Evolutionary conservation across 805 yeast genomes (phyloP), one percentile per base, ranked within the genome.

Genomic region (Kodamaea kakaduensis): DNA sequence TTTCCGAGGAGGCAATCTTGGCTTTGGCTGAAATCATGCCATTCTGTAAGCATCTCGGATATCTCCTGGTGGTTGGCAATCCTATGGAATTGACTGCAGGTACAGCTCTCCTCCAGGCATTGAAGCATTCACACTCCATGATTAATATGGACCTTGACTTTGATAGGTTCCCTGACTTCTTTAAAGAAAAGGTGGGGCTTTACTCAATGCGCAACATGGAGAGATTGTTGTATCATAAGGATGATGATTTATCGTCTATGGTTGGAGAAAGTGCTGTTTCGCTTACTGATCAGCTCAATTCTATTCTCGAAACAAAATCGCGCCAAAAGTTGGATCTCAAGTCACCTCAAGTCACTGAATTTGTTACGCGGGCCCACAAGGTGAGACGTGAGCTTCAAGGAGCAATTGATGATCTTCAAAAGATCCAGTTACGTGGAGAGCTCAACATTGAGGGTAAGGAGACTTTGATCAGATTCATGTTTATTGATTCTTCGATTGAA

Each of bases 141-240:
- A 75, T 80, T 36, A 77, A 81, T 9, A 58, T 89, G 29, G 95
- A 85, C 45, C 68, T 84, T 33, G 93, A 87, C 50, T 71, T 71
- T 39, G 78, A 71, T 16, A 58, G 67, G 14, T 69, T 84, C 45
- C 81, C 89, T 9, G 75, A 72, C 35, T 65, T 71, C 32, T 70
- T 81, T 44, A 78, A 75, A 48, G 84, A 87, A 26, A 74, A 79
- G 48, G 74, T 88, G 40, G 93, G 94, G 1, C 69, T 84, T 28
- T 79, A 83, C 47, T 75, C 93, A 31, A 80, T 89, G 81, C 74
- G 82, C 48, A 89, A 89, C 56, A 81, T 88, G 81, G 87, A 82
- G 55, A 47, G 61, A 15, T 66, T 71, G 34, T 59, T 81, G 36
- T 68, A 70, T 38, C 43, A 61, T 38, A 29, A 47, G 37, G 37